Evolutionary conservation across 768 basidiomycete genomes (phyloP).

Genomic region (Serendipita sp.): DNA sequence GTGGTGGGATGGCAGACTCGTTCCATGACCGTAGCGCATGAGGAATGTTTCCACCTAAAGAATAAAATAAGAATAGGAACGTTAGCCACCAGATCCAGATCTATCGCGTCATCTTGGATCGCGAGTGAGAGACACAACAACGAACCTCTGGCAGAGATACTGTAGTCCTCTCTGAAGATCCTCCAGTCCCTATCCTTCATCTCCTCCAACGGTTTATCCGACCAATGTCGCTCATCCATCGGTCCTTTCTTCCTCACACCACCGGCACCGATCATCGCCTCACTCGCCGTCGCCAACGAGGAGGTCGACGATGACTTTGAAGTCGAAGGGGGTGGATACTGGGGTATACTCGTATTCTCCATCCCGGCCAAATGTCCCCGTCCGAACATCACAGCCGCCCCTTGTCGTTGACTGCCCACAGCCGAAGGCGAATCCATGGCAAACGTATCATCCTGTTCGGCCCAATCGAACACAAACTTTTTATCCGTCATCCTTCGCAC

Average conservation of each 20-base stretch:
- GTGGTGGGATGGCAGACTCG: constrained; percentile 68
- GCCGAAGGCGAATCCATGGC: constrained; percentile 58
- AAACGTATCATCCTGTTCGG: constrained; percentile 88
- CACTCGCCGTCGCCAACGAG: constrained; percentile 54
- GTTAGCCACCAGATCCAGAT: too few species aligned
- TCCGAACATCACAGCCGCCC: constrained; percentile 80
- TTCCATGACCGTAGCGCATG: constrained; percentile 85
- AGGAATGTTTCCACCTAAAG: constrained; percentile 76
- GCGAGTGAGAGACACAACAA: background rate
- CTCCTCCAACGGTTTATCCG: constrained; percentile 78
- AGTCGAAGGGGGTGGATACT: background rate
- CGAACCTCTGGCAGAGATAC: constrained; percentile 78
- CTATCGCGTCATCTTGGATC: background rate
- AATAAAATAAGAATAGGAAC: background rate
- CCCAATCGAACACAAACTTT: constrained; percentile 99
- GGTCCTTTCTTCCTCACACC: constrained; percentile 53
- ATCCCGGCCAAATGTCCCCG: constrained; percentile 72
- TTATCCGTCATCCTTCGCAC: constrained; percentile 90
- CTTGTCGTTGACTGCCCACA: constrained; percentile 55
- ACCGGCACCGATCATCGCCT: too few species aligned
- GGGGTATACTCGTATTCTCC: constrained; percentile 26
- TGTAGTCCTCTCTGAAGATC: constrained; percentile 97
- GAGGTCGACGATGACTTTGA: too few species aligned
- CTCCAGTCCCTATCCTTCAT: constrained; percentile 99
- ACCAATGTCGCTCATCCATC: constrained; percentile 93